Evolutionary conservation across 2,329 filamentous ascomycete species (phyloP), one percentile per base, ranked within the genome.

Genomic region (Penicillium sp.): DNA sequence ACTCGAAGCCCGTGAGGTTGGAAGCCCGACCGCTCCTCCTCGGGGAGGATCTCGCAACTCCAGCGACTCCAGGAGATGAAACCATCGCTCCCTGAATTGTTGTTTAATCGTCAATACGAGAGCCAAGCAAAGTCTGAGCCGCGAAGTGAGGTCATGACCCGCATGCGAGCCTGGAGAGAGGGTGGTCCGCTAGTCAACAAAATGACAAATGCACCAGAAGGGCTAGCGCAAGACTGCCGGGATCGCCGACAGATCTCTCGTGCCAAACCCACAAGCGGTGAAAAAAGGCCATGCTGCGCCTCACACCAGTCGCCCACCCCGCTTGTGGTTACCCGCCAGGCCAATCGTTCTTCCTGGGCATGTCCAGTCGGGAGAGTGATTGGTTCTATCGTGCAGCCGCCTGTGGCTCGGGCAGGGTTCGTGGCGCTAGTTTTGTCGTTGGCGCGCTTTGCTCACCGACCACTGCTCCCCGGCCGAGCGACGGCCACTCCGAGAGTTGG

Each of bases 181-280:
- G 41, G 22, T 19, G 3, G 22, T 14, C 14, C 41, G 41, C 41
- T 44, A n/a, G 41, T 27, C 41, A 14, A 14, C 41, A 22, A 22
- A 22, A 22, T 22, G 22, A 22, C 22, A 27, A 27, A 31, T 31
- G 31, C 31, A 31, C 10, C 9, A 19, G 43, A 10, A 11, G 7
- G 9, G 43, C 31, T 31, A n/a, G 43, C 31, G 31, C 31, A 31
- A 31, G 31, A 31, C 31, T 50, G 59, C 62, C 64, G 62, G 64
- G 59, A 63, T 63, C 62, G 57, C 64, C 64, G 64, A 66, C 57
- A 59, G 53, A 58, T 60, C 54, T 46, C 27, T 24, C 47, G 47
- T 35, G n/a, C 47, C 47, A 22, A 37, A 50, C 49, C 49, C 19
- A 36, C 33, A 11, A 65, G 64, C 61, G 63, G 63, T 66, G 63